Evolutionary conservation across 192 early-diverging fungal genomes (phyloP).

Genomic region (Coemansia furcata): DNA sequence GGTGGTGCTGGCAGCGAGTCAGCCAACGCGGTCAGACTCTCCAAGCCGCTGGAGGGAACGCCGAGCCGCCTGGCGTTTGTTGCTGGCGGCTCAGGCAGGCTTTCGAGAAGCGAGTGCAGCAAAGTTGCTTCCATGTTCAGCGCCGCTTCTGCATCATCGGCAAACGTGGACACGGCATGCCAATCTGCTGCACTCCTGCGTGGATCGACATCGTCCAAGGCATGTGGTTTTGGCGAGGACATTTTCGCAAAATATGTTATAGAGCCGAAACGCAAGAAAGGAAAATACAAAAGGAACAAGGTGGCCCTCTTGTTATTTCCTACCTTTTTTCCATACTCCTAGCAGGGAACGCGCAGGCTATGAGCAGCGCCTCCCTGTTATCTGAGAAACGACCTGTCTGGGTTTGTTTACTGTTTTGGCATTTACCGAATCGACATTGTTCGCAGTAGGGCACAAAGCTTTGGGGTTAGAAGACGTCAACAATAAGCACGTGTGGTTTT

Average conservation of each 20-base stretch:
- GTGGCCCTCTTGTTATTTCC: neutral
- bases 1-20: constrained; percentile 32
- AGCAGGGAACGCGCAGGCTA: neutral
- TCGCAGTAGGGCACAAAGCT: neutral
- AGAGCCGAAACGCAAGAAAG: neutral
- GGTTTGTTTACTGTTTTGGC: neutral
- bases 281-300: neutral
- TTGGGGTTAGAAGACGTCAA: neutral
- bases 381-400: neutral
- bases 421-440: neutral
- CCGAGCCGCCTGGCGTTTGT: neutral
- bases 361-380: neutral
- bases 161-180: neutral
- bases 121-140: neutral
- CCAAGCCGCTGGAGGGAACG: neutral
- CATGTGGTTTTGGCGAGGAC: neutral
- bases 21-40: constrained; percentile 26
- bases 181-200: neutral
- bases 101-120: constrained; percentile 43
- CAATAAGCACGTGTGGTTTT: neutral
- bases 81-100: constrained; percentile 40
- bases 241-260: neutral
- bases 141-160: neutral
- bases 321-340: neutral
- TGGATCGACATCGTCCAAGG: neutral